A percentile compares a stretch with the other conserved stretches of the same genome.
phyloP scores from a whole-genome alignment of 2,329 filamentous ascomycete genomes.

The Ophiocordyceps camponoti-rufipedis region DNA sequence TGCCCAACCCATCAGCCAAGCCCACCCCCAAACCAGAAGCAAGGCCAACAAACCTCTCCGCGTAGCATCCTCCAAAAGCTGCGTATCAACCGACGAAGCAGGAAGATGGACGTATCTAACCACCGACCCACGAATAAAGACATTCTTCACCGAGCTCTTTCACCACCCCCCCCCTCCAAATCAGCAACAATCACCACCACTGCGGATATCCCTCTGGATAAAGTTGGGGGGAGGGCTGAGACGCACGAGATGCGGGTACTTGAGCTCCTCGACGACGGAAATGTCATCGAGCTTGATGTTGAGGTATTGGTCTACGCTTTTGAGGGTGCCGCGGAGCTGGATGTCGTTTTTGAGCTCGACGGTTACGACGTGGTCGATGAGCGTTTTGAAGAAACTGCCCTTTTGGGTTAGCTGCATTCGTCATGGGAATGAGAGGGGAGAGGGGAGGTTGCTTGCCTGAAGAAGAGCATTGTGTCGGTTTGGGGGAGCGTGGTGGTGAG shows the following conservation, averaged over 20 bases:
- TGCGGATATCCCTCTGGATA: too few species aligned
- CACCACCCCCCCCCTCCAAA: neutral
- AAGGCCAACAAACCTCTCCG: constrained; percentile 39
- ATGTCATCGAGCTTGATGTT: constrained; percentile 99
- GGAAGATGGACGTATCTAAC: constrained; percentile 87
- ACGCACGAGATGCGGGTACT: constrained; percentile 78
- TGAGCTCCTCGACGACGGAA: constrained; percentile 75
- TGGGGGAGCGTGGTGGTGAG: neutral
- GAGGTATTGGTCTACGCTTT: constrained; percentile 95
- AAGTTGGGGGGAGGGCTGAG: neutral
- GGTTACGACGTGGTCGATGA: constrained; percentile 92
- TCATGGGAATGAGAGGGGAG: too few species aligned
- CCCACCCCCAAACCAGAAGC: too few species aligned
- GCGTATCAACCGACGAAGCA: constrained; percentile 64
- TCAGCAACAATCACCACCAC: too few species aligned
- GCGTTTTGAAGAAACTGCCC: constrained; percentile 94
- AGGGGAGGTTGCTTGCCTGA: too few species aligned
- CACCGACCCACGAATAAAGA: constrained; percentile 86
- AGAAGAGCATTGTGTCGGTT: neutral
- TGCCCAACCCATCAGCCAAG: constrained; percentile 9
- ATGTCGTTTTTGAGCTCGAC: constrained; percentile 99
- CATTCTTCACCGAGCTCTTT: constrained; percentile 77
- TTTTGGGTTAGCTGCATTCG: too few species aligned
- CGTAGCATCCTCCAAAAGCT: constrained; percentile 78
- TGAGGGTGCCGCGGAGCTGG: constrained; percentile 83